Percentiles rank a stretch among this genome's conserved stretches.
Conservation (phyloP, 2,329 filamentous ascomycete genomes). For the Chrysoporthe austroafricana region DNA sequence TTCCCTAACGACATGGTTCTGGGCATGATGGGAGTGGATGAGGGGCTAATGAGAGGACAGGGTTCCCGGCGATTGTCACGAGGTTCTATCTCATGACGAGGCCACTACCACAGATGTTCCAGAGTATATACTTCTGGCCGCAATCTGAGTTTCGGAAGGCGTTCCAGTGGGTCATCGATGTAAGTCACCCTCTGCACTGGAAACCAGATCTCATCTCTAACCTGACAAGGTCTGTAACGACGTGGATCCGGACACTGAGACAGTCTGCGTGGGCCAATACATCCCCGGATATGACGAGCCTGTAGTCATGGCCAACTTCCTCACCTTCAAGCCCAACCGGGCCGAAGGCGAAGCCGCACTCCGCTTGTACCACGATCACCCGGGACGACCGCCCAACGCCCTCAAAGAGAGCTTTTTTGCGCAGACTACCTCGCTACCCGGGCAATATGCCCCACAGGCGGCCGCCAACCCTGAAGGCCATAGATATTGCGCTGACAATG, state of each 20-base stretch:
- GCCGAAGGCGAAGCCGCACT: conserved; percentile 42
- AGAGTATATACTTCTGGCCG: conserved; percentile 50
- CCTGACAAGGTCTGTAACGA: conserved; percentile 33
- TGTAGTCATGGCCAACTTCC: conserved; percentile 43
- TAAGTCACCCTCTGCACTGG: conserved; percentile 30
- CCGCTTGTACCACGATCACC: conserved; percentile 39
- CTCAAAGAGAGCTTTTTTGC: conserved; percentile 42
- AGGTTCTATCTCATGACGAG: conserved; percentile 51
- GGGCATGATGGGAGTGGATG: not conserved
- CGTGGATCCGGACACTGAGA: conserved; percentile 45
- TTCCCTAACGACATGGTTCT: too few relatives aligned
- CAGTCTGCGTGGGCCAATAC: conserved; percentile 43
- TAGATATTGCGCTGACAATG: conserved; percentile 56
- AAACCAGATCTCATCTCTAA: not conserved
- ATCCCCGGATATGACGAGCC: conserved; percentile 36
- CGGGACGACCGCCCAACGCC: conserved; percentile 41
- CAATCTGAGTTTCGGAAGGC: conserved; percentile 48
- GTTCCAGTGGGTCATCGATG: conserved; percentile 52
- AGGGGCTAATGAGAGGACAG: conserved; percentile 31
- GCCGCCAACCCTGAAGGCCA: conserved; percentile 52
- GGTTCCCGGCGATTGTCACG: conserved; percentile 58
- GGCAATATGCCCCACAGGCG: conserved; percentile 48
- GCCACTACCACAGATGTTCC: conserved; percentile 38
- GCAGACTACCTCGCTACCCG: conserved; percentile 43
- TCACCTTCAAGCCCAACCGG: conserved; percentile 45